Evolutionary conservation across 108 stramenopile genomes (phyloP).

Genomic region (Nannochloropsis oceanica): DNA sequence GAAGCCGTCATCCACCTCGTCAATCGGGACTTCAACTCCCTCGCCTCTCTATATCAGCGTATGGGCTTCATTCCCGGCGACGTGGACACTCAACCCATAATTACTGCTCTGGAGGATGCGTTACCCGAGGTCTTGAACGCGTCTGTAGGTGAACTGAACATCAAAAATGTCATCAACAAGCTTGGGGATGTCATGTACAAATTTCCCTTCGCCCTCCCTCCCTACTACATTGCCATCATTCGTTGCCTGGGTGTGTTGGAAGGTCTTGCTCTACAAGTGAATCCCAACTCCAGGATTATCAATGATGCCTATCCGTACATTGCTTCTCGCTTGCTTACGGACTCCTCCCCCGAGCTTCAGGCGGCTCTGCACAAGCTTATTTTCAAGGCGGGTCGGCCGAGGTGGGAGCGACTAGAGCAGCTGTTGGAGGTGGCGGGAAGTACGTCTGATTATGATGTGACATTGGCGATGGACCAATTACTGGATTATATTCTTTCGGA

Average conservation of each 20-base stretch:
- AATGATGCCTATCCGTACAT: slow-evolving; percentile 85
- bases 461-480: slow-evolving; percentile 59
- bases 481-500: slow-evolving; percentile 59
- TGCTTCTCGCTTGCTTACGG: slow-evolving; percentile 75
- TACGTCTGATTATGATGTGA: slow-evolving; percentile 52
- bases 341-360: slow-evolving; percentile 42
- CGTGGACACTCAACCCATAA: slow-evolving; percentile 67
- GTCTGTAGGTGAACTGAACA: slow-evolving; percentile 78
- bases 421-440: slow-evolving; percentile 62
- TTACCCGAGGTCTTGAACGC: slow-evolving; percentile 82
- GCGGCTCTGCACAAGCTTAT: slow-evolving; percentile 39
- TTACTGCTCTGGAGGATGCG: slow-evolving; percentile 63
- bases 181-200: slow-evolving; percentile 93
- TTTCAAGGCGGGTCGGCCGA: slow-evolving; percentile 49
- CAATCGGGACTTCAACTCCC: slow-evolving; percentile 75
- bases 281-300: slow-evolving; percentile 69
- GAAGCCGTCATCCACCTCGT: slow-evolving; percentile 91
- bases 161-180: slow-evolving; percentile 84
- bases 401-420: slow-evolving; percentile 75
- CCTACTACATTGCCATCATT: slow-evolving; percentile 93
- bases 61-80: slow-evolving; percentile 80
- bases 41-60: slow-evolving; percentile 61
- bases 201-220: slow-evolving; percentile 83
- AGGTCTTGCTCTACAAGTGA: slow-evolving; percentile 78
- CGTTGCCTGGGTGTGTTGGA: slow-evolving; percentile 88